Base-by-base conservation (phyloP, 2,329 filamentous ascomycete species). In the Cladobotryum mycophilum region DNA sequence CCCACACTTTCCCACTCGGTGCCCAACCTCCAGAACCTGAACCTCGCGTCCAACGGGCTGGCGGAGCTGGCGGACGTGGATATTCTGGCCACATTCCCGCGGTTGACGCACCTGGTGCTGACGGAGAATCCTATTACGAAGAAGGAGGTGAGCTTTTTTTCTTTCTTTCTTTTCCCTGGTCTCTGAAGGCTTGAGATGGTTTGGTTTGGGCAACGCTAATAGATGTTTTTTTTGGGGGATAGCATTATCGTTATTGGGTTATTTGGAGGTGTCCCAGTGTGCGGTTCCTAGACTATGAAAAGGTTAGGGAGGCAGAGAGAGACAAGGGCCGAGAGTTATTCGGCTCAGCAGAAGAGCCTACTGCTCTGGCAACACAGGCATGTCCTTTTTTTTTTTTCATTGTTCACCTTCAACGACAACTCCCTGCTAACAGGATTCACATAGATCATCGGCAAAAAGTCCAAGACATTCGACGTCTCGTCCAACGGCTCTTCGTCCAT, bases 161-260 rank as follows among this genome's bases (percentile, higher is more conserved):
- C 33, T 33, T 7, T 17, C 9, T 30, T 30, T 6, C 6, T 6
- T 30, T 30, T 11, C 9, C 8, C 25, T 30, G 4, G 4, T 30
- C 20, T 20, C 20, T 20, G n/a, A 18, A 33, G 20, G 11, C 12
- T 30, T 44, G 6, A 6, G 6, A 30, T 30, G 30, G n/a, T 45
- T 49, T 30, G 6, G 6, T 3, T 11, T 5, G 4, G 25, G 25
- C 2, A 30, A 30, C 4, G 25, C 25, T 30, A 30, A 30, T 30
- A 6, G 25, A 11, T 20, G 12, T 8, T 35, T 40, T 20, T 20
- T 20, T n/a, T n/a, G n/a, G 17, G n/a, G 30, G 47, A 61, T 17
- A 96, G 89, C 76, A 96, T 70, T 99, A 97, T 73, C 86, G 93
- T 48, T 86, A 86, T 67, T 99, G 89, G 86, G 75, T 96, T 25